Conservation (phyloP, 73 alveolate genomes). For the Symbiodinium pilosum region DNA sequence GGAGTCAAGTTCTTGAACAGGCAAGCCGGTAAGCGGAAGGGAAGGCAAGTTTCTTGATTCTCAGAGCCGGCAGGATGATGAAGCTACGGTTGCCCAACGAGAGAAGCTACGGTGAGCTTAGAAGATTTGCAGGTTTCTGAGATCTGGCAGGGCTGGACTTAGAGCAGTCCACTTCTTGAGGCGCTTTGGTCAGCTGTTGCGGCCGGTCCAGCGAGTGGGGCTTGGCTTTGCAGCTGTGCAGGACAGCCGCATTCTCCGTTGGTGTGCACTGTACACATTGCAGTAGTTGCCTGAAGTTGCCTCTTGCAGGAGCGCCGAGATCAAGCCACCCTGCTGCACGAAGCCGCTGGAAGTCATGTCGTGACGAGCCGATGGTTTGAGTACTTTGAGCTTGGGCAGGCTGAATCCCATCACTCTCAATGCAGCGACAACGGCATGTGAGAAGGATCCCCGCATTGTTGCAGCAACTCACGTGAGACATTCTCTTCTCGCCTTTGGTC, state of each 20-base stretch:
- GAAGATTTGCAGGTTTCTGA: background rate
- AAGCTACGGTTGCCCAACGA: background rate
- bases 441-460: background rate
- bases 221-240: constrained; percentile 1
- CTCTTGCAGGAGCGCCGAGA: background rate
- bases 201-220: background rate
- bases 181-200: background rate
- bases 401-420: background rate
- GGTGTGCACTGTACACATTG: too few species aligned
- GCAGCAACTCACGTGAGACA: too few species aligned
- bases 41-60: background rate
- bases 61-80: background rate
- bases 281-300: background rate
- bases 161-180: background rate
- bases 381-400: background rate
- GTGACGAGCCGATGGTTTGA: too few species aligned
- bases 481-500: too few species aligned
- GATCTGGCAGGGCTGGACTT: background rate
- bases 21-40: background rate
- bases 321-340: background rate
- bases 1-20: background rate
- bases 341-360: background rate
- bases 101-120: constrained; percentile 15
- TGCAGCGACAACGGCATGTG: constrained; percentile 17
- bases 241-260: background rate